A percentile compares a stretch with the other conserved stretches of the same genome.
phyloP scores from a whole-genome alignment of 2,329 filamentous ascomycete genomes.

The Cladophialophora bantiana region DNA sequence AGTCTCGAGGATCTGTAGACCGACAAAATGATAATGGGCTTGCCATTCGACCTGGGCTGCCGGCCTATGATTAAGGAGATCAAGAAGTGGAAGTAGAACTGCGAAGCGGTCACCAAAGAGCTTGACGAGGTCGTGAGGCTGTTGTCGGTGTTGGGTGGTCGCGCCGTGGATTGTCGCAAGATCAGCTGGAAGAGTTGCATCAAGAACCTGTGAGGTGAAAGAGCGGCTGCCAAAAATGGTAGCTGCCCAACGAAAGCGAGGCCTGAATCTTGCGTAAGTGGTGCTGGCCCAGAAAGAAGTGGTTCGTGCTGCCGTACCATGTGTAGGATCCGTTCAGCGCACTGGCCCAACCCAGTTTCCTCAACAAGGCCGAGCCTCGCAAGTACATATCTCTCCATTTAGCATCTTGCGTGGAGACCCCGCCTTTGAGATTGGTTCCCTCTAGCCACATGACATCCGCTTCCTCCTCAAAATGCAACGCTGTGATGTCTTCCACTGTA shows the following conservation, averaged over 20 bases:
- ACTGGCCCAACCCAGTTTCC: slow-evolving; percentile 44
- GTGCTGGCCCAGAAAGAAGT: slow-evolving; percentile 10
- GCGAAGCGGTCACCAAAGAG: slow-evolving; percentile 67
- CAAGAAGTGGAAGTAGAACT: slow-evolving; percentile 72
- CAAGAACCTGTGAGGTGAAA: slow-evolving; percentile 54
- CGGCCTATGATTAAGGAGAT: slow-evolving; percentile 75
- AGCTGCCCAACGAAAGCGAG: slow-evolving; percentile 55
- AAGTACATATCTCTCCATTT: slow-evolving; percentile 51
- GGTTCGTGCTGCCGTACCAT: slow-evolving; percentile 43
- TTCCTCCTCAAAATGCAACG: slow-evolving; percentile 69
- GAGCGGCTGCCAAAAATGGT: slow-evolving; percentile 54
- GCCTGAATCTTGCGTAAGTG: slow-evolving; percentile 42
- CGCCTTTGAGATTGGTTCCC: slow-evolving; percentile 43
- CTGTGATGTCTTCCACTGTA: slow-evolving; percentile 65
- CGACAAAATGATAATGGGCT: slow-evolving; percentile 49
- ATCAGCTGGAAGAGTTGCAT: slow-evolving; percentile 42
- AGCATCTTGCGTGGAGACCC: slow-evolving; percentile 43
- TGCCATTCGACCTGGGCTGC: slow-evolving; percentile 67
- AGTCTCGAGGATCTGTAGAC: slow-evolving; percentile 52
- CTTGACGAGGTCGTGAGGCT: slow-evolving; percentile 45
- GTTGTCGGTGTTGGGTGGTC: slow-evolving; percentile 41
- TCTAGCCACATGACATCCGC: slow-evolving; percentile 63
- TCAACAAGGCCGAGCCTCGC: slow-evolving; percentile 43
- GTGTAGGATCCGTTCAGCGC: slow-evolving; percentile 45
- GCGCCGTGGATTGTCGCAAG: slow-evolving; percentile 30